Conservation (phyloP, 306 rosid species). For the Inga laurina region DNA sequence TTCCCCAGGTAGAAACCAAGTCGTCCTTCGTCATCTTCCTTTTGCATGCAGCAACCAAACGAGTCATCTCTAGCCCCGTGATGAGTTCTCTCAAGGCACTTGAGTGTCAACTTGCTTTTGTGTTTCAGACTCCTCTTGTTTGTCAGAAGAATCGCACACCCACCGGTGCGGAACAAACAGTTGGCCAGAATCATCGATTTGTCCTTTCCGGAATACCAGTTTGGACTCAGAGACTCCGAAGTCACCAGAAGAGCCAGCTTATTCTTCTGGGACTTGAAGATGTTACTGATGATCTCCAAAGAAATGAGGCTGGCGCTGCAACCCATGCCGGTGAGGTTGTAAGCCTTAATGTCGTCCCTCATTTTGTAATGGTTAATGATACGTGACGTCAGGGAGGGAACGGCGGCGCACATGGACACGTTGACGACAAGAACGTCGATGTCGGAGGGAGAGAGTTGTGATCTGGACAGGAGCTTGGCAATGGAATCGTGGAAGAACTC, state of each 20-base stretch:
- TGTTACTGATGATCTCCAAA: constrained; percentile 47
- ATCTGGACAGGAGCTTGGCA: constrained; percentile 46
- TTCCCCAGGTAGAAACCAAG: constrained; percentile 67
- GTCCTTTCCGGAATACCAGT: constrained; percentile 85
- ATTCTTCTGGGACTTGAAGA: constrained; percentile 62
- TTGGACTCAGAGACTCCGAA: constrained; percentile 76
- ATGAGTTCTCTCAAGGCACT: constrained; percentile 70
- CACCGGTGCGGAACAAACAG: constrained; percentile 76
- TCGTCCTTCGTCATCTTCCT: constrained; percentile 66
- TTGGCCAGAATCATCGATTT: constrained; percentile 80
- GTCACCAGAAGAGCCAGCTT: constrained; percentile 71
- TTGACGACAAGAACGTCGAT: constrained; percentile 87
- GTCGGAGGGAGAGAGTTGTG: constrained; percentile 56
- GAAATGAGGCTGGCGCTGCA: constrained; percentile 89
- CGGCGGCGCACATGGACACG: constrained; percentile 59
- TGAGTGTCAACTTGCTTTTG: constrained; percentile 49
- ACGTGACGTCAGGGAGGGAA: constrained; percentile 65
- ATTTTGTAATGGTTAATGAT: constrained; percentile 69
- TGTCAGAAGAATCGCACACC: constrained; percentile 67
- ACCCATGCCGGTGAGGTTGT: constrained; percentile 88
- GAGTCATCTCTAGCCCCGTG: constrained; percentile 85
- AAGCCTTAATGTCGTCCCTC: constrained; percentile 74
- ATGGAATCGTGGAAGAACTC: constrained; percentile 73
- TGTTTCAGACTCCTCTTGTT: constrained; percentile 56
- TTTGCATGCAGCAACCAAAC: constrained; percentile 65